Evolutionary conservation across 139 green algal species (phyloP), one percentile per base, ranked within the genome.

Genomic region (Klebsormidium nitens): DNA sequence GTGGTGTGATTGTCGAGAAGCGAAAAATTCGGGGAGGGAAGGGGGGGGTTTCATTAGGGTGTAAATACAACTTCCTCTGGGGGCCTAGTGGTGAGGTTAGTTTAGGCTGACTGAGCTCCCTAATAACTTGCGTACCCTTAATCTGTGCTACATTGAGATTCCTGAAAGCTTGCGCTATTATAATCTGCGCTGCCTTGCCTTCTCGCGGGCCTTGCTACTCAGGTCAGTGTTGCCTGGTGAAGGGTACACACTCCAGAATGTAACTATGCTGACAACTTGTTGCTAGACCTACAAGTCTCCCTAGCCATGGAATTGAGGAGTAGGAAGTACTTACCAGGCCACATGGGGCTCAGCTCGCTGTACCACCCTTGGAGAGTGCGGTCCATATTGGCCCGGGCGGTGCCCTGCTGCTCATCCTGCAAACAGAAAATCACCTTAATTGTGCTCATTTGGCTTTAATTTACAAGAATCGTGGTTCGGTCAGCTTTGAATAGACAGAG

Each of bases 281-380:
- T 52, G 44, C 44, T 19, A 52, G 19, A 28, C 17, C 44, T 35
- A 64, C 17, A 17, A 64, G 56, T 17, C 19, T 36, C 17, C 17
- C 56, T 23, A 14, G 14, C 14, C 26, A 36, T 58, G 56, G 17
- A 17, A 58, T 48, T 14, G 56, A 14, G 17, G 56, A 23, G 14
- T 44, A 64, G 14, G 14, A 36, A 17, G 56, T 17, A 23, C 59
- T 28, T 67, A 72, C 72, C 72, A 64, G 72, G 72, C 72, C 72
- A 80, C 66, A 80, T 77, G n/a, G 66, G 52, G 40, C 40, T 71
- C 56, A 80, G 19, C 70, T 80, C 72, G 14, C 66, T 64, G 58
- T 71, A 80, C 72, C 72, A 80, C 23, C 66, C 72, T 36, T 80
- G 39, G 50, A 77, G 69, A 1, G 64, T 47, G 17, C 31, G 31